Conservation (phyloP, 1,139 yeast genomes). For the Blastobotrys indianensis region DNA sequence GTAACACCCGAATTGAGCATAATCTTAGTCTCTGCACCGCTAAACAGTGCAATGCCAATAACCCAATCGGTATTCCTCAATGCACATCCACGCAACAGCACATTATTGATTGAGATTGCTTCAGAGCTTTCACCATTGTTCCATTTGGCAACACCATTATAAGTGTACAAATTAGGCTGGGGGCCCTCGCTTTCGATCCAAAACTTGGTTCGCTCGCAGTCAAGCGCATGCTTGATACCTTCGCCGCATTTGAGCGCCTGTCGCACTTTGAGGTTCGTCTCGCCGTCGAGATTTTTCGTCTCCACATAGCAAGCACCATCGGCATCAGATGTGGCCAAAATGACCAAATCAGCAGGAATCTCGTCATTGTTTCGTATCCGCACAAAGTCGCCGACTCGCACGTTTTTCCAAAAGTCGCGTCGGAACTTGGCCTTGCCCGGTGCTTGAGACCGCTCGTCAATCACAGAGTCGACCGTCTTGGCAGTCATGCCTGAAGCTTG, state of each 20-base stretch:
- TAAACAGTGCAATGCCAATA: slow-evolving; percentile 79
- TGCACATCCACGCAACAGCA: slow-evolving; percentile 85
- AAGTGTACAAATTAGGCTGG: slow-evolving; percentile 73
- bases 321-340: slow-evolving; percentile 73
- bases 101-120: slow-evolving; percentile 72
- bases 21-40: slow-evolving; percentile 87
- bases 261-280: slow-evolving; percentile 82
- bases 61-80: slow-evolving; percentile 87
- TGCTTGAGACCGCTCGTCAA: slow-evolving; percentile 31
- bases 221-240: slow-evolving; percentile 57
- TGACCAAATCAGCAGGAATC: slow-evolving; percentile 84
- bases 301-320: slow-evolving; percentile 93
- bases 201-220: slow-evolving; percentile 67
- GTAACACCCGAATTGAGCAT: slow-evolving; percentile 92
- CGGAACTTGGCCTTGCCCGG: slow-evolving; percentile 47
- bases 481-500: background rate
- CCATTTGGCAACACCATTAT: slow-evolving; percentile 78
- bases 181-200: slow-evolving; percentile 93
- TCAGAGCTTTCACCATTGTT: slow-evolving; percentile 39
- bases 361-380: slow-evolving; percentile 83
- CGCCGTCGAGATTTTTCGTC: slow-evolving; percentile 94
- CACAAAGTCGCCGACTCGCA: slow-evolving; percentile 82
- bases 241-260: slow-evolving; percentile 70
- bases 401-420: slow-evolving; percentile 80
- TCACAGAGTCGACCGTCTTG: slow-evolving; percentile 23